Conservation (phyloP, 805 yeast genomes). For the Ogataea trehalophila region DNA sequence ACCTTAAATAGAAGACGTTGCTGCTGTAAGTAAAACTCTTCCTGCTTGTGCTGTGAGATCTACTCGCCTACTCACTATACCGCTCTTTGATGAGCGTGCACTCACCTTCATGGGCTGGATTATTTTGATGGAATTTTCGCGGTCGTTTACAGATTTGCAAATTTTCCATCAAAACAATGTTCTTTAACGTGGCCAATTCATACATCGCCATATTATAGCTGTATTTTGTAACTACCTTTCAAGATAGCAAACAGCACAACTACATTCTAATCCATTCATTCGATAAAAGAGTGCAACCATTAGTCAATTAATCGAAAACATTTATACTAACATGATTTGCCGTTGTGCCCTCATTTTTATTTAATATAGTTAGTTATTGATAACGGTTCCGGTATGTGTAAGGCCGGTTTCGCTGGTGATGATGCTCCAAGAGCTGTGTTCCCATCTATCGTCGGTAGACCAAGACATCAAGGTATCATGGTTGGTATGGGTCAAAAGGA, state of each 20-base stretch:
- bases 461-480: constrained; percentile 99
- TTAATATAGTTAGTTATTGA: constrained; percentile 70
- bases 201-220: no score
- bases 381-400: constrained; percentile 99
- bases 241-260: no score
- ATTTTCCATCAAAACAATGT: not conserved
- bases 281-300: no score
- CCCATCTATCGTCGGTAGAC: constrained; percentile 99
- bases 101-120: not conserved
- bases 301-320: not conserved
- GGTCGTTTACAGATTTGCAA: constrained; percentile 2
- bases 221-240: no score
- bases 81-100: not conserved
- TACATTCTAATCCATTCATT: no score
- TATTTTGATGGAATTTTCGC: constrained; percentile 10
- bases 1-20: constrained; percentile 38
- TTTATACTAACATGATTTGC: constrained; percentile 14
- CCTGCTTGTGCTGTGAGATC: no score
- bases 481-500: constrained; percentile 99
- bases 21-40: constrained; percentile 35
- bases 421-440: constrained; percentile 99
- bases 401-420: constrained; percentile 99
- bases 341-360: not conserved
- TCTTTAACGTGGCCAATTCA: no score
- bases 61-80: no score